Evolutionary conservation across 2,329 filamentous ascomycete genomes (phyloP), one percentile per base, ranked within the genome.

Genomic region (Diaporthe citriasiana): DNA sequence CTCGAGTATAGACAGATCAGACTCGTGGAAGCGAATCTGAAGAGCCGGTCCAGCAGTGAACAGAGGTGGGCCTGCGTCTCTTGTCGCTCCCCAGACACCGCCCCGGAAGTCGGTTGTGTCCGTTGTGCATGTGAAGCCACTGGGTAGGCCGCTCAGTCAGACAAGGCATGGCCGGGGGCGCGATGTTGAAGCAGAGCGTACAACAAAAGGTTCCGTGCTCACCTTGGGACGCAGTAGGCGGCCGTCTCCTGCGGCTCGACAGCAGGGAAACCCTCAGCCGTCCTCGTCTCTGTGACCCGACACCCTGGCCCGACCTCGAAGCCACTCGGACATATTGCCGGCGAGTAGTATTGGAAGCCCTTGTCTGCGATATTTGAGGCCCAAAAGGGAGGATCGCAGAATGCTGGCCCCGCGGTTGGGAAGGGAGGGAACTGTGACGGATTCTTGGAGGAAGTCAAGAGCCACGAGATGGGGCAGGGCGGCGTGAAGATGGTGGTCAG

Each of bases 401-500:
- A 80, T 2, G 76, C 57, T 2, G 82, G 79, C 0, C 81, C 82
- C 4, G 76, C 71, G 19, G 79, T 81, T 17, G 79, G 82, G 55
- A 82, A 85, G 0, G 80, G 70, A 8, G 82, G 84, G 70, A 80
- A 82, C 75, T 85, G 83, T 4, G 84, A 85, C 0, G 82, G 83
- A 50, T 81, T 70, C 75, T 82, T 81, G 35, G 81, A 82, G 1
- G 80, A 81, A 1, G 83, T 84, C 35, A 85, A 65, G n/a, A 85
- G 79, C 84, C 84, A 85, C 13, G 81, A 80, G 15, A 79, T 83
- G 45, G 81, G 60, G 75, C 84, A 85, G 6, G 83, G 81, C 9
- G 83, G 84, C 33, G 78, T 82, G 77, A 85, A 86, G 56, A 85
- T 76, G 57, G 83, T 83, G 30, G 83, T 84, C 65, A 85, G 81